Conservation (phyloP, 1,284 basidiomycete genomes). For the Sporisorium exsertum region DNA sequence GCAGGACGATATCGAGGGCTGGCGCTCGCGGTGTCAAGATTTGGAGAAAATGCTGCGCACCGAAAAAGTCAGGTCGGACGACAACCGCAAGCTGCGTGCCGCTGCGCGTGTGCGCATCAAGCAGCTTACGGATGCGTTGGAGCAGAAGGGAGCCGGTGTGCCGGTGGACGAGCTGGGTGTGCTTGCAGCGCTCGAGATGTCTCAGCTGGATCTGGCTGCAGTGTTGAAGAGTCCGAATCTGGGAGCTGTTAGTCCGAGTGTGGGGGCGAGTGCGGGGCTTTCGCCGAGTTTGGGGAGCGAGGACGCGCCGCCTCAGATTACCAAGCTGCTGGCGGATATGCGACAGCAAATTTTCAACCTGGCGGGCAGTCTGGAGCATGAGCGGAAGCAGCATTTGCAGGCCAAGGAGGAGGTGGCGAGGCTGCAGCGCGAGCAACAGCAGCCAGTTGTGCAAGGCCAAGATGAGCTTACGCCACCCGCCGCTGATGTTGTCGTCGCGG, state of each 20-base stretch:
- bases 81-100: conserved; percentile 44
- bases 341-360: conserved; percentile 68
- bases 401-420: conserved; percentile 50
- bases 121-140: conserved; percentile 48
- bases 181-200: conserved; percentile 36
- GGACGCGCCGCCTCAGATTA: conserved; percentile 53
- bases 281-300: conserved; percentile 47
- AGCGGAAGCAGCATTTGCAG: conserved; percentile 61
- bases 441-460: not conserved
- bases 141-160: conserved; percentile 22
- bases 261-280: conserved; percentile 22
- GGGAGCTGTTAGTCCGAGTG: conserved; percentile 39
- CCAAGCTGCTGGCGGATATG: conserved; percentile 66
- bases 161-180: conserved; percentile 48
- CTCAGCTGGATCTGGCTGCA: conserved; percentile 36
- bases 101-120: conserved; percentile 53
- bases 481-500: not conserved
- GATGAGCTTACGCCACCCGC: not conserved
- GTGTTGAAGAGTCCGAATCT: conserved; percentile 52
- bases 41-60: conserved; percentile 58
- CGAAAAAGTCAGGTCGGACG: conserved; percentile 57
- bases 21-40: conserved; percentile 63
- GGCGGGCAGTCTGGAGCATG: conserved; percentile 64
- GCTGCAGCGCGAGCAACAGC: conserved; percentile 22
- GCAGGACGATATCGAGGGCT: conserved; percentile 65